Base-by-base conservation (phyloP, 768 basidiomycete genomes). In the Rhizopogon roseolus region DNA sequence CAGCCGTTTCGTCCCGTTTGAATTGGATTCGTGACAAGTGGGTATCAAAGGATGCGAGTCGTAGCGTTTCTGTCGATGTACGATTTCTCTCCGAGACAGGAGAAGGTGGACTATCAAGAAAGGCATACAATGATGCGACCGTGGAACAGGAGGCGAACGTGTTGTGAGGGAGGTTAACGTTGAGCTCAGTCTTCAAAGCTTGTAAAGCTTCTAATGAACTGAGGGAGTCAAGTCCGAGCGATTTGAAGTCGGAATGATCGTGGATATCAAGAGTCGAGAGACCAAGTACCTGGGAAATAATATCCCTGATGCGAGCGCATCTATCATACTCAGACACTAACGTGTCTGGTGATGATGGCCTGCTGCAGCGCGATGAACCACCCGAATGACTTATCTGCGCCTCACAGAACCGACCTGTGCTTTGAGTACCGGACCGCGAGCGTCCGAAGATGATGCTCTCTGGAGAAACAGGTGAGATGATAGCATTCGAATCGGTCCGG, bases 221-320 rank as follows among this genome's bases (percentile, higher is more conserved):
- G 50, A 89, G 65, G 1, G 85, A 88, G 59, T 88, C 85, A 19
- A 88, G 66, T 3, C 86, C 85, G 13, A 86, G 70, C 0, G 69
- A 63, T 16, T 71, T 72, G 7, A 88, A 68, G 19, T 80, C 74
- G 0, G 66, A 62, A 16, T 77, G 75, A 28, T 80, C 80, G 1
- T 63, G 53, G 25, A 87, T 69, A 10, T 67, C 61, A 1, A 46
- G 10, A 13, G 63, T 50, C 44, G 44, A n/a, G 0, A 66, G 50
- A n/a, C 70, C 69, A 1, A 86, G 72, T n/a, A 80, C 74, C 2
- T 66, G 60, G 0, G 80, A 75, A 9, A 85, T 64, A 14, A 80
- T 60, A 5, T 48, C 52, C 17, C 72, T 74, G 4, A 81, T 65
- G 25, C 69, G 64, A 14, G 53, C 56, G 1, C 39, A 6, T 6